phyloP scores from a whole-genome alignment of 768 basidiomycete species.

The Mycena epipterygia region DNA sequence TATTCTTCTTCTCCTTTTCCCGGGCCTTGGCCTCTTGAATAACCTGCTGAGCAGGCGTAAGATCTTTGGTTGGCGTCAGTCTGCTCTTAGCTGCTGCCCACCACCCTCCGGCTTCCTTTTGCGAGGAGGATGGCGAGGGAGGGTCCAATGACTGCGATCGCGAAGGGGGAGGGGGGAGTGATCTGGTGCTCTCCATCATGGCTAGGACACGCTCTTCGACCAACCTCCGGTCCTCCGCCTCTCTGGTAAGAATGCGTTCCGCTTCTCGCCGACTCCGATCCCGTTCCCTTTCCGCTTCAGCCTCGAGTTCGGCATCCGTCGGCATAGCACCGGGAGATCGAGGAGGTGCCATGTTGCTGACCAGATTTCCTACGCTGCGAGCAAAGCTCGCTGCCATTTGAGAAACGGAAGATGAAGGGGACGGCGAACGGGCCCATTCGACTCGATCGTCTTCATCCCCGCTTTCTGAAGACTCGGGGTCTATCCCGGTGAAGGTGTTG shows the following conservation, averaged over 20 bases:
- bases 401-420: constrained; percentile 79
- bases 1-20: constrained; percentile 68
- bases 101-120: constrained; percentile 77
- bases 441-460: constrained; percentile 55
- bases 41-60: constrained; percentile 90
- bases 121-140: constrained; percentile 73
- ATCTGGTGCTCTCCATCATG: constrained; percentile 71
- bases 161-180: constrained; percentile 71
- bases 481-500: constrained; percentile 70
- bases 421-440: constrained; percentile 62
- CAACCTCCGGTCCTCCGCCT: constrained; percentile 75
- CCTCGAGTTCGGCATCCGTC: constrained; percentile 85
- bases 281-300: constrained; percentile 82
- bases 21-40: constrained; percentile 80
- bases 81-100: constrained; percentile 82
- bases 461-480: constrained; percentile 62
- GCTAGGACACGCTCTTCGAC: constrained; percentile 83
- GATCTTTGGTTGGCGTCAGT: constrained; percentile 84
- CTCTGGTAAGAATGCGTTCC: constrained; percentile 78
- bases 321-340: constrained; percentile 59
- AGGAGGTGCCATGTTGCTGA: constrained; percentile 65
- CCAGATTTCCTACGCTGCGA: constrained; percentile 78
- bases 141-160: constrained; percentile 71
- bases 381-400: constrained; percentile 82
- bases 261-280: constrained; percentile 84